Evolutionary conservation across 441 rosid genomes (phyloP), one percentile per base, ranked within the genome.

Genomic region (Omphalea diandra): DNA sequence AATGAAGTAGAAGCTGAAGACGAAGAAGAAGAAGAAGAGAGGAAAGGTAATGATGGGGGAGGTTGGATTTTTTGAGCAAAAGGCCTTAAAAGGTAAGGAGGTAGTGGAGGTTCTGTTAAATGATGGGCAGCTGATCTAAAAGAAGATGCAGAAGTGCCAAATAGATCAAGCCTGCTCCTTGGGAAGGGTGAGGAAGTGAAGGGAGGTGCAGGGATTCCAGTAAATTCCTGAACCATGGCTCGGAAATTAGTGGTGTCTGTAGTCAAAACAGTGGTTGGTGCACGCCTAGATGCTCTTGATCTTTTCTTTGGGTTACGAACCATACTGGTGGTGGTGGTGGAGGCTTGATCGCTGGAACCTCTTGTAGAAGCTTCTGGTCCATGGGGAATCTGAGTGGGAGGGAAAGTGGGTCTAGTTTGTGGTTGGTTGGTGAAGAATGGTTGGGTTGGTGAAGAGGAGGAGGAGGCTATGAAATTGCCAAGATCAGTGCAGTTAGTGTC

Each of bases 161-260:
- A 87, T 14, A 92, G 89, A 76, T 90, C 90, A 35, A 87, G 76
- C 52, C 96, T 76, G 58, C 36, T 73, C 56, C 87, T 84, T 32
- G 91, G 80, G 69, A 72, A 86, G 2, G 85, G 63, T 6, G 89
- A 74, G 27, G 80, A 81, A 0, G 93, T 82, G 59, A 90, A 91
- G 0, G 96, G 96, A 0, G 90, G 87, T 3, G 89, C 80, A 3
- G 96, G 95, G 60, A 87, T 86, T 17, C 97, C 98, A 2, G 98
- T 93, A 70, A 93, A 93, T 60, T 93, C 98, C 73, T 93, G 98
- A 71, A 93, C 98, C 90, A 90, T 93, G 68, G 93, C 87, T 75
- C 97, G 75, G 77, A 93, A 93, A 78, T 93, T 93, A 4, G 89
- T 79, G 15, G 97, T 88, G 81, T 90, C 93, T 38, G 98, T 93